Percentiles rank a stretch among this genome's conserved stretches.
phyloP scores from a whole-genome alignment of 2,329 filamentous ascomycete genomes.

The Pseudonectria buxi region DNA sequence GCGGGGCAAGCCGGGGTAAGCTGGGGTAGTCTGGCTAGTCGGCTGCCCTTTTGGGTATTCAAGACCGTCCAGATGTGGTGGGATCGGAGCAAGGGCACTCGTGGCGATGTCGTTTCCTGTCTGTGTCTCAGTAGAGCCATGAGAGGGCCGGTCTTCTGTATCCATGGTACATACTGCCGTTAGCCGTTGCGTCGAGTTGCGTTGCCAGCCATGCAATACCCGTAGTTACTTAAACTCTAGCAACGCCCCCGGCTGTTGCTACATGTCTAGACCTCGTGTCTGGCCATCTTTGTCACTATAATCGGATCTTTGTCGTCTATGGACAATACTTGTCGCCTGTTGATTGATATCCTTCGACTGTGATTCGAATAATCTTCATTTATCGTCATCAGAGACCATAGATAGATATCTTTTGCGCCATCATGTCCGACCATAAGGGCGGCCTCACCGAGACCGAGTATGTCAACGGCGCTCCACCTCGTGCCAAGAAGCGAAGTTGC shows the following conservation, averaged over 20 bases:
- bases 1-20: constrained; percentile 25
- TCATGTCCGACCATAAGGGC: constrained; percentile 33
- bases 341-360: too few species aligned
- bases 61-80: constrained; percentile 19
- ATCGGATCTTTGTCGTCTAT: too few species aligned
- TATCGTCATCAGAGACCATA: not conserved
- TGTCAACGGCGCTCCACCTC: constrained; percentile 16
- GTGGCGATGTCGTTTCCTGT: constrained; percentile 16
- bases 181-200: constrained; percentile 6
- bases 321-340: too few species aligned
- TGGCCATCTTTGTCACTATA: too few species aligned
- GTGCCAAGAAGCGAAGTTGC: constrained; percentile 31
- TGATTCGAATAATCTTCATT: not conserved
- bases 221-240: constrained; percentile 17
- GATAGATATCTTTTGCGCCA: too few species aligned
- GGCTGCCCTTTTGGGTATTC: constrained; percentile 20
- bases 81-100: constrained; percentile 14
- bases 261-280: too few species aligned
- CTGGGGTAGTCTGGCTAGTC: constrained; percentile 13
- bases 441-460: constrained; percentile 30
- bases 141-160: constrained; percentile 5
- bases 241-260: constrained; percentile 7
- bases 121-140: constrained; percentile 8
- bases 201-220: not conserved
- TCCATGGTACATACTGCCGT: constrained; percentile 4